Conservation (phyloP, 2,329 filamentous ascomycete species). For the Chaetomium sp. region DNA sequence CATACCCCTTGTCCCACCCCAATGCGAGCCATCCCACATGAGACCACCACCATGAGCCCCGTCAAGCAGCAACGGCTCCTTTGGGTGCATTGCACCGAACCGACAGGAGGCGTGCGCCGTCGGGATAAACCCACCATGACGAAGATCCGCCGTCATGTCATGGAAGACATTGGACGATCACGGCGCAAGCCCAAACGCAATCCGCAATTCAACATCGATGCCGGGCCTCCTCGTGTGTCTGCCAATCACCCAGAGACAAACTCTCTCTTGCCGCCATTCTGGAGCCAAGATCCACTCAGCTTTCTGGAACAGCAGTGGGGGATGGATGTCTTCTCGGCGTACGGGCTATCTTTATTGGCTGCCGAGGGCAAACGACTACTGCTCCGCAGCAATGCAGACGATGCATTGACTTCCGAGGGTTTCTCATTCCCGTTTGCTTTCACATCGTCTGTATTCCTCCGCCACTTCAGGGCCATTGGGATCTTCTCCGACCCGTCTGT, state of each 20-base stretch:
- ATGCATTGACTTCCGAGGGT: background rate
- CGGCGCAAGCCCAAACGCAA: background rate
- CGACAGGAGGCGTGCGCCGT: background rate
- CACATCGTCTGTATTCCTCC: slow-evolving; percentile 1
- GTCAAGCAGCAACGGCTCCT: background rate
- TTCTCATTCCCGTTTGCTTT: background rate
- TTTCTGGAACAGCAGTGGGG: background rate
- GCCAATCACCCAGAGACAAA: background rate
- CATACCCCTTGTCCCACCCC: background rate
- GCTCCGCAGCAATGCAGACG: background rate
- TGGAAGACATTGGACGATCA: background rate
- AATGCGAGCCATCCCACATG: background rate
- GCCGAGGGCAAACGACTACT: background rate
- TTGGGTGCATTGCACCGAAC: background rate
- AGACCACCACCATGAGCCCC: background rate
- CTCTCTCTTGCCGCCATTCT: background rate
- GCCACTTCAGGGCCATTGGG: background rate
- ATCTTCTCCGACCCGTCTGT: background rate
- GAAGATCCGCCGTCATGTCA: background rate
- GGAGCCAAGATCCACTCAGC: background rate
- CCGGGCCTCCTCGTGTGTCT: background rate
- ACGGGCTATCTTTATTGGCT: background rate
- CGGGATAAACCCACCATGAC: background rate
- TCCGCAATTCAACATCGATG: background rate
- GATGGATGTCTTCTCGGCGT: background rate